phyloP scores from a whole-genome alignment of 2,329 filamentous ascomycete species.

The Ophiostoma australiae region DNA sequence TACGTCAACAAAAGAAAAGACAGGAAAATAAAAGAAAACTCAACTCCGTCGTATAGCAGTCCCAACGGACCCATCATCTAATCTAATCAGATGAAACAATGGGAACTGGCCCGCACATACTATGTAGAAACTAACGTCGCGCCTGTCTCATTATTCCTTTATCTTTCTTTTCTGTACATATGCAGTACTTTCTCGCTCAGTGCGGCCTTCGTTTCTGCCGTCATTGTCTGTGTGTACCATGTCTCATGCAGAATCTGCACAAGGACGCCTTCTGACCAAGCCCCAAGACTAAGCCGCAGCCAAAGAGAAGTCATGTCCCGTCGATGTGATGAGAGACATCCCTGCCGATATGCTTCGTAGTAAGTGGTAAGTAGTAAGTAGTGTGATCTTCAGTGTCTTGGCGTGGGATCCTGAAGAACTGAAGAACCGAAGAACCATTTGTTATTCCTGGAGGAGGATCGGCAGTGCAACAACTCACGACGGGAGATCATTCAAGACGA shows the following conservation, averaged over 20 bases:
- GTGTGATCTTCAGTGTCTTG: background rate
- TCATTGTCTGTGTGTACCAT: background rate
- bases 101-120: background rate
- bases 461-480: background rate
- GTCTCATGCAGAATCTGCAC: background rate
- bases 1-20: no score
- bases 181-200: background rate
- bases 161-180: background rate
- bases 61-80: conserved; percentile 9
- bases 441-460: background rate
- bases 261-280: background rate
- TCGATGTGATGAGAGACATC: background rate
- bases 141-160: background rate
- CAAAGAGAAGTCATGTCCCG: no score
- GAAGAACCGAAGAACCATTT: background rate
- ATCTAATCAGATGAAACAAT: conserved; percentile 16
- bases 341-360: background rate
- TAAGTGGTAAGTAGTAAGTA: background rate
- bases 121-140: conserved; percentile 14
- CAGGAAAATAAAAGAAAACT: background rate
- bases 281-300: no score
- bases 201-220: background rate
- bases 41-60: background rate
- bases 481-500: background rate
- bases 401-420: background rate